These are phyloP conservation scores for Plasmodium fragile DNA, from an alignment of 169 alveolate genomes.

Conservation along the genomic window DNA sequence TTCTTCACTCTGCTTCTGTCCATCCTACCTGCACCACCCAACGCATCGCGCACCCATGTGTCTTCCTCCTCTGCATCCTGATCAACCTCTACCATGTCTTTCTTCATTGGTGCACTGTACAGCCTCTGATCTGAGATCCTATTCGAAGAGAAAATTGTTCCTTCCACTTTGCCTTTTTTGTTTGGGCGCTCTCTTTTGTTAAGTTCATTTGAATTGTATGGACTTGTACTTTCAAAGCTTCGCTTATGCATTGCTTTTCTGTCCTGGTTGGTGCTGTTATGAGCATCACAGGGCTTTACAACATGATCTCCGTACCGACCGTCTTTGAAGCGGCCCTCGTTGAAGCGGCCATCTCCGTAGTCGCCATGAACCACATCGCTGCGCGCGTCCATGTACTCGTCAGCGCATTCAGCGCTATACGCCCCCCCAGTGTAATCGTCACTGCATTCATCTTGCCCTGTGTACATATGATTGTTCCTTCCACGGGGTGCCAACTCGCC, in stretches of 20 bases:
- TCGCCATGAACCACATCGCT: neutral
- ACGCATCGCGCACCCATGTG: neutral
- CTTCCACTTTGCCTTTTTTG: neutral
- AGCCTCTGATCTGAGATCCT: neutral
- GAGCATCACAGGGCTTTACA: neutral
- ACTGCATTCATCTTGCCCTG: neutral
- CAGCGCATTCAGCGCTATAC: neutral
- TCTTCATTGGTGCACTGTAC: neutral
- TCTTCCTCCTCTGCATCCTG: neutral
- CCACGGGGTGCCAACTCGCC: neutral
- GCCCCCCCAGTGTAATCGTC: neutral
- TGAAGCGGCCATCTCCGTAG: neutral
- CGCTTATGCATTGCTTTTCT: neutral
- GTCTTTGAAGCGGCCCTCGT: neutral
- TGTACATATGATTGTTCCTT: neutral
- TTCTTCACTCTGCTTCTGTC: neutral
- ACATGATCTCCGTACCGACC: neutral
- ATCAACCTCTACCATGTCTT: neutral
- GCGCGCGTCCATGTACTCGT: neutral
- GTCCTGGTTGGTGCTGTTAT: neutral
- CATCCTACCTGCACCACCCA: slow-evolving; percentile 15
- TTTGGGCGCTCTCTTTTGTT: neutral
- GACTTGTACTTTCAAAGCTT: neutral
- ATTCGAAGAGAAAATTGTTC: neutral
- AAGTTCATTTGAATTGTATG: neutral